Conservation (phyloP, 2,329 filamentous ascomycete genomes). For the Pseudogymnoascus sp. region DNA sequence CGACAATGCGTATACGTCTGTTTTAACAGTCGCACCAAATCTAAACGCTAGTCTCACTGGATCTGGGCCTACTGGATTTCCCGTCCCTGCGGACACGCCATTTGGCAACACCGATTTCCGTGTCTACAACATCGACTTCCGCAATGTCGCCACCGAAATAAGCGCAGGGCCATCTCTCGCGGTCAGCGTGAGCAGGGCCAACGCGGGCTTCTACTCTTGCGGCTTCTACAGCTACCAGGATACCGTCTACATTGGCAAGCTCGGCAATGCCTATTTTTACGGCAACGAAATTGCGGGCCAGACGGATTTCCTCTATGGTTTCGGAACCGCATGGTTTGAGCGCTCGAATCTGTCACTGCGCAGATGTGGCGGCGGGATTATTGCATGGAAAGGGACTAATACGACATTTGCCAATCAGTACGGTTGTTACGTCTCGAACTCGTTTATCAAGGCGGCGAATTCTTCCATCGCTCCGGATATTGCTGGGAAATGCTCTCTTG, state of each 20-base stretch:
- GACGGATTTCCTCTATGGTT: constrained; percentile 62
- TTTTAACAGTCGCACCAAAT: constrained; percentile 54
- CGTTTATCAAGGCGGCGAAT: constrained; percentile 47
- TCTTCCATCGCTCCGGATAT: constrained; percentile 29
- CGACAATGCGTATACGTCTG: constrained; percentile 56
- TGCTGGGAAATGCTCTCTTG: constrained; percentile 40
- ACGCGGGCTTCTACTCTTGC: constrained; percentile 58
- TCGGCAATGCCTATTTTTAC: constrained; percentile 58
- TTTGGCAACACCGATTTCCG: constrained; percentile 57
- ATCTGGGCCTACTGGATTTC: constrained; percentile 50
- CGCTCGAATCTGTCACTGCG: constrained; percentile 46
- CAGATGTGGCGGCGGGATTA: constrained; percentile 56
- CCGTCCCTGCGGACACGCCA: constrained; percentile 51
- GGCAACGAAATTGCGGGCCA: constrained; percentile 52
- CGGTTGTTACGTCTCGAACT: constrained; percentile 54
- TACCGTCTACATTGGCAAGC: constrained; percentile 59
- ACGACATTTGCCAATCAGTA: constrained; percentile 60
- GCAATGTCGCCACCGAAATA: constrained; percentile 34
- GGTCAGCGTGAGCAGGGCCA: constrained; percentile 52
- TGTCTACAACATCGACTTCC: constrained; percentile 58
- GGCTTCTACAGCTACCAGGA: constrained; percentile 62
- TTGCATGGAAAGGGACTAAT: constrained; percentile 61
- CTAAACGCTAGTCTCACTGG: constrained; percentile 55
- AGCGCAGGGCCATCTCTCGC: constrained; percentile 50
- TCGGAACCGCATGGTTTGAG: constrained; percentile 55